Conservation (phyloP, 2,329 filamentous ascomycete genomes). For the Fusarium begoniae region DNA sequence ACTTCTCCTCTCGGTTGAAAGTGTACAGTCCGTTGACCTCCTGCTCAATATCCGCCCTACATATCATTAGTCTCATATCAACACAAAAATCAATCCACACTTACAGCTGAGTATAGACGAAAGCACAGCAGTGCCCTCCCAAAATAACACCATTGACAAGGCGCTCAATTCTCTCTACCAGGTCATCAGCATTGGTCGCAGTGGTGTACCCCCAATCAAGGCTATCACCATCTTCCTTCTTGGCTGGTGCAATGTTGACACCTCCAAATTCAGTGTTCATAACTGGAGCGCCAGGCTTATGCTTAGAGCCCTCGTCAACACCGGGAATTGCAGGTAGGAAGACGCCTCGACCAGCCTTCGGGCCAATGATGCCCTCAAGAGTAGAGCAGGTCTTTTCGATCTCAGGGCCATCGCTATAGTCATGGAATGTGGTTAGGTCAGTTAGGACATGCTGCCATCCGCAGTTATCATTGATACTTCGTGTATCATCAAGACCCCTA, state of each 20-base stretch:
- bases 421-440: constrained; percentile 74
- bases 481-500: constrained; percentile 65
- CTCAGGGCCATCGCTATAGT: constrained; percentile 68
- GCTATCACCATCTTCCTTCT: constrained; percentile 50
- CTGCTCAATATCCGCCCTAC: constrained; percentile 69
- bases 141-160: constrained; percentile 67
- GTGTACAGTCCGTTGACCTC: constrained; percentile 74
- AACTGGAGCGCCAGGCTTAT: constrained; percentile 64
- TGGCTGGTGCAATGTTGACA: constrained; percentile 68
- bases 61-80: constrained; percentile 5
- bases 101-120: constrained; percentile 74
- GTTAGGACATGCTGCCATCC: constrained; percentile 75
- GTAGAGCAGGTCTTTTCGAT: constrained; percentile 64
- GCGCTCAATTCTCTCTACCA: constrained; percentile 66
- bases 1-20: constrained; percentile 68
- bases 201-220: constrained; percentile 76
- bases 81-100: constrained; percentile 35
- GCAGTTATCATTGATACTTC: constrained; percentile 76
- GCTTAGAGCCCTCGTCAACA: constrained; percentile 58
- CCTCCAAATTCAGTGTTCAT: constrained; percentile 75
- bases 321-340: constrained; percentile 60
- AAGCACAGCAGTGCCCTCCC: constrained; percentile 65
- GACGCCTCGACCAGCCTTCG: constrained; percentile 61
- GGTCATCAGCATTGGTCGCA: constrained; percentile 66
- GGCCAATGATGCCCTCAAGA: constrained; percentile 62